phyloP scores from a whole-genome alignment of 805 yeast species.

The Ogataea glucozyma region DNA sequence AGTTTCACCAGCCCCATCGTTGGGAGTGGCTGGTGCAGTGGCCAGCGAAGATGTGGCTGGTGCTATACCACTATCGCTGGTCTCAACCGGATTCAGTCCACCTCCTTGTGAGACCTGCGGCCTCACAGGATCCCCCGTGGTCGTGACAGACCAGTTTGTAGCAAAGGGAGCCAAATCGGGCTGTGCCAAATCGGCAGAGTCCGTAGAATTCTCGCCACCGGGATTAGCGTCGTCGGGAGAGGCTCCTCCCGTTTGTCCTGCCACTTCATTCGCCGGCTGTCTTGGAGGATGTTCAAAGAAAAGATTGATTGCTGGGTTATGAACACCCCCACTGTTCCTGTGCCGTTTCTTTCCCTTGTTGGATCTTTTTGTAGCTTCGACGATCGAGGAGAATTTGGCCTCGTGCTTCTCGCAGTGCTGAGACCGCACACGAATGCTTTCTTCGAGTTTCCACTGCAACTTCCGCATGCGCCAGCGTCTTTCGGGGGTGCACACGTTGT shows the following conservation, averaged over 20 bases:
- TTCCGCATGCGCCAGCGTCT: slow-evolving; percentile 92
- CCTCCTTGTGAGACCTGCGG: slow-evolving; percentile 17
- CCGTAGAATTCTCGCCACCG: not conserved
- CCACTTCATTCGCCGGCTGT: no score
- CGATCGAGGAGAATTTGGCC: slow-evolving; percentile 46
- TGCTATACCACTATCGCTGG: no score
- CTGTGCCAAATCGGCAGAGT: slow-evolving; percentile 7
- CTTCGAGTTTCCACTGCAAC: slow-evolving; percentile 86
- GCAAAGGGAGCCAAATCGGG: slow-evolving; percentile 29
- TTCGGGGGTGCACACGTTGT: slow-evolving; percentile 60
- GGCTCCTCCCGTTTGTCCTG: no score
- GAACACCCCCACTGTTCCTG: slow-evolving; percentile 33
- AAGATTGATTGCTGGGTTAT: slow-evolving; percentile 28
- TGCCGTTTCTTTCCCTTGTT: slow-evolving; percentile 26
- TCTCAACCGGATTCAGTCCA: slow-evolving; percentile 2
- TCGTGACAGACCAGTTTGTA: slow-evolving; percentile 31
- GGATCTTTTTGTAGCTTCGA: slow-evolving; percentile 40
- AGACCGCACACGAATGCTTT: slow-evolving; percentile 63
- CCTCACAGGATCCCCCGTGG: slow-evolving; percentile 12
- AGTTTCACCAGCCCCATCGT: not conserved
- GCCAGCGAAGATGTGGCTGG: no score
- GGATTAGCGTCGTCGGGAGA: slow-evolving; percentile 2
- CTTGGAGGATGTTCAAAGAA: slow-evolving; percentile 31
- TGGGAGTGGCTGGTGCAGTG: no score
- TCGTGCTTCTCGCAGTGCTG: slow-evolving; percentile 60